Conservation (phyloP, 768 basidiomycete species). For the button mushroom (Agaricus bisporus) region DNA sequence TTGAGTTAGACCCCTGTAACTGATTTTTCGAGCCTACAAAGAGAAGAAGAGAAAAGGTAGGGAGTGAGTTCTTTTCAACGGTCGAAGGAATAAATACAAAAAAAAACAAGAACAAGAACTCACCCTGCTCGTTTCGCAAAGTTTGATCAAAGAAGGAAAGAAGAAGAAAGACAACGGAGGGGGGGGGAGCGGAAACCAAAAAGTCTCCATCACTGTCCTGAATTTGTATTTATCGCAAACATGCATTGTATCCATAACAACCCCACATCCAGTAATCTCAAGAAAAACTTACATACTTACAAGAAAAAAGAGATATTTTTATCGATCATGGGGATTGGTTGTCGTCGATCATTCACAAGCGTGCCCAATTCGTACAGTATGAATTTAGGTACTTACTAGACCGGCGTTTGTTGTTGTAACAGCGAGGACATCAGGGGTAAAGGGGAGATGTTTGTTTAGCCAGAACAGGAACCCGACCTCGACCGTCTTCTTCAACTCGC, state of each 20-base stretch:
- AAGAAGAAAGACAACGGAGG: background rate
- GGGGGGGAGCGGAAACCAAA: background rate
- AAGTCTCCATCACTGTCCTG: background rate
- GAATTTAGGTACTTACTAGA: no score
- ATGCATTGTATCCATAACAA: no score
- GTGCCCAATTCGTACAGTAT: no score
- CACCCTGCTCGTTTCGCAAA: conserved; percentile 20
- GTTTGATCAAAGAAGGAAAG: background rate
- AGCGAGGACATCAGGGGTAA: conserved; percentile 2
- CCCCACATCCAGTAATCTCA: no score
- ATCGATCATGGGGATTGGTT: no score
- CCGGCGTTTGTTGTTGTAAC: background rate
- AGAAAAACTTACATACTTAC: no score
- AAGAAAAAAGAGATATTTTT: no score
- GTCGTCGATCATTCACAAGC: no score
- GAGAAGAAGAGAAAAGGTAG: background rate
- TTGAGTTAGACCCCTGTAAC: no score
- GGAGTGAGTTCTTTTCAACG: conserved; percentile 1
- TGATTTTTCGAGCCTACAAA: background rate
- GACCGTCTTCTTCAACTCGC: no score
- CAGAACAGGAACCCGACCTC: no score
- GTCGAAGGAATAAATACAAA: background rate
- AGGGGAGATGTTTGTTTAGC: conserved; percentile 4
- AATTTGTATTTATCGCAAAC: background rate
- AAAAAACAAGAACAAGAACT: no score